phyloP scores from a whole-genome alignment of 345 rosid species.

The Geranium rotundifolium region DNA sequence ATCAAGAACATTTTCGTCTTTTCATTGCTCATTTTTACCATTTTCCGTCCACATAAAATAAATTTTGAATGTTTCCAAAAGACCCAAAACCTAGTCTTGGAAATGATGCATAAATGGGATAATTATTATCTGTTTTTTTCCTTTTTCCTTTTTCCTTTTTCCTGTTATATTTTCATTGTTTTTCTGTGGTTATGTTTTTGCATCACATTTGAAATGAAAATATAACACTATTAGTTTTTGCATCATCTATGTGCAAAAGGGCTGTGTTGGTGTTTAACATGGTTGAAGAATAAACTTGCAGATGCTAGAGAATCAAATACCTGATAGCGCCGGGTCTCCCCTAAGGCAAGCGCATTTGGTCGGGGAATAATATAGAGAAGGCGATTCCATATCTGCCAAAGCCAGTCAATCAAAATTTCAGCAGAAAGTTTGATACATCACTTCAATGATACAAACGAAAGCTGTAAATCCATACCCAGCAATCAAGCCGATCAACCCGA shows the following conservation, averaged over 20 bases:
- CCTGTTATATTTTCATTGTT: too few relatives aligned
- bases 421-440: not conserved
- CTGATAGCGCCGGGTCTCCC: not conserved
- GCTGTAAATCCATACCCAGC: conserved; percentile 34
- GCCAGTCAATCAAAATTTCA: not conserved
- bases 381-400: not conserved
- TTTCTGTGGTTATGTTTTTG: too few relatives aligned
- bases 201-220: too few relatives aligned
- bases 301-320: not conserved
- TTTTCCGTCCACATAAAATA: too few relatives aligned
- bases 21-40: too few relatives aligned
- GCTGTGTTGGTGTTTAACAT: not conserved
- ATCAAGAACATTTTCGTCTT: too few relatives aligned
- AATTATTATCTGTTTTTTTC: too few relatives aligned
- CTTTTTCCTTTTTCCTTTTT: too few relatives aligned
- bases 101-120: too few relatives aligned
- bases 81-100: too few relatives aligned
- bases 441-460: not conserved
- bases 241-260: not conserved
- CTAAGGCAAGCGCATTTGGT: not conserved
- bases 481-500: conserved; percentile 38
- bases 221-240: too few relatives aligned
- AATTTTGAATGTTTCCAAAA: too few relatives aligned
- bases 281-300: not conserved
- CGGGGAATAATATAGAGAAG: not conserved